phyloP scores from a whole-genome alignment of 2,329 filamentous ascomycete genomes.

The Ophiostoma montium region DNA sequence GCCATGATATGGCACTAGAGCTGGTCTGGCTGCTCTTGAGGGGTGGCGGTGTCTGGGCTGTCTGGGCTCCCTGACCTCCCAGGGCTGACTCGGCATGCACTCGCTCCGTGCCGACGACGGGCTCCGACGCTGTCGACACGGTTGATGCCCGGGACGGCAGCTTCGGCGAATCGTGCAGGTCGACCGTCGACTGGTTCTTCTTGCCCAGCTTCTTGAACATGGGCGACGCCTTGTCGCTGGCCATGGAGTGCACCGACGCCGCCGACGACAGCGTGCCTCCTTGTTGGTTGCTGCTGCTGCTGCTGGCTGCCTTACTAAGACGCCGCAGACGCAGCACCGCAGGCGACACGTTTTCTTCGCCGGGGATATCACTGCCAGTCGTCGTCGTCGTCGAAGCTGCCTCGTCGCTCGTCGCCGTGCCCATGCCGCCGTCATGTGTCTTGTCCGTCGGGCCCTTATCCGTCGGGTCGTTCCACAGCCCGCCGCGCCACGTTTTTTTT shows the following conservation, averaged over 20 bases:
- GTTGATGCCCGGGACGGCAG: constrained; percentile 31
- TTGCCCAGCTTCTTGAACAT: constrained; percentile 13
- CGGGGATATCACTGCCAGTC: constrained; percentile 17
- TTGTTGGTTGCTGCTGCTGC: constrained; percentile 23
- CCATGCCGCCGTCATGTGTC: constrained; percentile 21
- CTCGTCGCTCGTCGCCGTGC: constrained; percentile 21
- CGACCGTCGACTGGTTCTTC: constrained; percentile 27
- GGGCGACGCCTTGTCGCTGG: neutral
- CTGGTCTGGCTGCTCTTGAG: constrained; percentile 29
- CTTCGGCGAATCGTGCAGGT: constrained; percentile 32
- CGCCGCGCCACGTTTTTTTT: constrained; percentile 66
- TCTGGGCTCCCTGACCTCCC: too few species aligned
- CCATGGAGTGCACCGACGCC: too few species aligned
- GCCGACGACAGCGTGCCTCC: constrained; percentile 19
- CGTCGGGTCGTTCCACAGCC: constrained; percentile 54
- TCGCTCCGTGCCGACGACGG: neutral
- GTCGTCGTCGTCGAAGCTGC: neutral
- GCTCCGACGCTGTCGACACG: neutral
- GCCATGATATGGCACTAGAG: constrained; percentile 48
- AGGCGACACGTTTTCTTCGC: constrained; percentile 22
- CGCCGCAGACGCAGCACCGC: constrained; percentile 25
- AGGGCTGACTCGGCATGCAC: neutral
- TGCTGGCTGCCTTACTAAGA: constrained; percentile 42
- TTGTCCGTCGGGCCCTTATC: constrained; percentile 29
- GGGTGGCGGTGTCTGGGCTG: constrained; percentile 29